phyloP scores from a whole-genome alignment of 169 alveolate genomes.

The Eimeria necatrix region DNA sequence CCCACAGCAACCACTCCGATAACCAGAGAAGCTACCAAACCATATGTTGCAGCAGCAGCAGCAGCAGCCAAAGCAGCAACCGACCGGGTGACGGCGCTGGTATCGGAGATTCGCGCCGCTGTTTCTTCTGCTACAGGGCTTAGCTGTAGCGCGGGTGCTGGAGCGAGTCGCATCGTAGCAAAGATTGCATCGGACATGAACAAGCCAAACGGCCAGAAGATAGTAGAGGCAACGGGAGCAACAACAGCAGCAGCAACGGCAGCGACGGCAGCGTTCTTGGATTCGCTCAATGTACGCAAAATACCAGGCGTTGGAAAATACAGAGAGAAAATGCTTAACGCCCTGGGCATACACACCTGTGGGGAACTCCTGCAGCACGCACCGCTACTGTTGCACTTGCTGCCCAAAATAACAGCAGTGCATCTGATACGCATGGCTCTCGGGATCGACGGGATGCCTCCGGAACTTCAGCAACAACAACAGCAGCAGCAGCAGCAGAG shows the following conservation, averaged over 20 bases:
- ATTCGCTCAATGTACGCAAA: constrained; percentile 66
- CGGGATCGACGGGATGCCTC: constrained; percentile 74
- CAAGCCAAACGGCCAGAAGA: constrained; percentile 77
- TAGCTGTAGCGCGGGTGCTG: constrained; percentile 80
- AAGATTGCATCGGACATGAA: constrained; percentile 76
- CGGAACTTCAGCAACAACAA: constrained; percentile 74
- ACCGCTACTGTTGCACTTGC: constrained; percentile 71
- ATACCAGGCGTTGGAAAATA: constrained; percentile 79
- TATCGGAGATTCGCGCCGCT: constrained; percentile 76
- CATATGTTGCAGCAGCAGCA: background rate
- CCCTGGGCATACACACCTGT: constrained; percentile 59
- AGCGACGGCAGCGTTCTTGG: constrained; percentile 54
- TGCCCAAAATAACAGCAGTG: constrained; percentile 66
- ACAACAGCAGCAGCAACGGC: constrained; percentile 31
- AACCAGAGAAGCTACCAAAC: no score
- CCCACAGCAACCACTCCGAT: no score
- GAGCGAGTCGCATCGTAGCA: constrained; percentile 72
- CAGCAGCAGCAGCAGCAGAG: constrained; percentile 67
- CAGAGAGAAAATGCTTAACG: constrained; percentile 70
- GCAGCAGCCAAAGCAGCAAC: constrained; percentile 37
- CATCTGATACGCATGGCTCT: constrained; percentile 63
- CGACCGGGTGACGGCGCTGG: constrained; percentile 61
- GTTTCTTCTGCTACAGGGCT: constrained; percentile 73
- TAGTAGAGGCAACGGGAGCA: constrained; percentile 42
- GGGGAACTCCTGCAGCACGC: constrained; percentile 67